Conservation (phyloP, 1,284 basidiomycete species). For the Papiliotrema flavescens region DNA sequence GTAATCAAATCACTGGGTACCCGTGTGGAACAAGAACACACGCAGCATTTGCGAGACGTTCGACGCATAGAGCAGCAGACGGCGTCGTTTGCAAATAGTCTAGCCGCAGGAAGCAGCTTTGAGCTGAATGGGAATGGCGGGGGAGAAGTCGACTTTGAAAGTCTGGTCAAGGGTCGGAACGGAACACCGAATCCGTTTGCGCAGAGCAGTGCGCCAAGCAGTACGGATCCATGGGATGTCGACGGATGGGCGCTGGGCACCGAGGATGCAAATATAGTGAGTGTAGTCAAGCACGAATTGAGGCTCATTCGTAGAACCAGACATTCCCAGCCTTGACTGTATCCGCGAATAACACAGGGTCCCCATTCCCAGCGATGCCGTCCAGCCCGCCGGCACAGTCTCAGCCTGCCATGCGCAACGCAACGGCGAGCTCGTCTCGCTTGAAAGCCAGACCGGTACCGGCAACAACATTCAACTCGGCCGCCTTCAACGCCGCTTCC, state of each 20-base stretch:
- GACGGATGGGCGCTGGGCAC: slow-evolving; percentile 37
- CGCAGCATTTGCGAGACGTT: slow-evolving; percentile 47
- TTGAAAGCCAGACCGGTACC: slow-evolving; percentile 40
- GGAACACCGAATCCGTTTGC: not conserved
- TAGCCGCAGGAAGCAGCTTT: slow-evolving; percentile 17
- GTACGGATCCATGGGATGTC: slow-evolving; percentile 39
- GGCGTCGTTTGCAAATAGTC: slow-evolving; percentile 17
- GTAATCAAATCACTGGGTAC: slow-evolving; percentile 47
- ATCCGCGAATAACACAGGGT: slow-evolving; percentile 3
- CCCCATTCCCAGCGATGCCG: slow-evolving; percentile 7
- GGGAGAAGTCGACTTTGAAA: slow-evolving; percentile 48
- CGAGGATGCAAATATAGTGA: slow-evolving; percentile 22
- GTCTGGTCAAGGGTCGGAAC: slow-evolving; percentile 41
- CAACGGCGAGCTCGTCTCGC: slow-evolving; percentile 8
- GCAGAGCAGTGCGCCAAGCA: not conserved
- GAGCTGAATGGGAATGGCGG: slow-evolving; percentile 22
- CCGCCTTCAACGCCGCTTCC: slow-evolving; percentile 22
- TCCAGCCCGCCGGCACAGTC: not conserved
- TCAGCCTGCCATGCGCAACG: not conserved
- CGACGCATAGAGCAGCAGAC: slow-evolving; percentile 47
- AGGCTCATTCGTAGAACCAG: slow-evolving; percentile 5
- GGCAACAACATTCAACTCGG: slow-evolving; percentile 36
- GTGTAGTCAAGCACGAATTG: not conserved
- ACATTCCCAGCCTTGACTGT: slow-evolving; percentile 17
- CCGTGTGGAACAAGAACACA: slow-evolving; percentile 48